Conservation (phyloP, 352 stramenopile species). For the Phytophthora sansomeana region DNA sequence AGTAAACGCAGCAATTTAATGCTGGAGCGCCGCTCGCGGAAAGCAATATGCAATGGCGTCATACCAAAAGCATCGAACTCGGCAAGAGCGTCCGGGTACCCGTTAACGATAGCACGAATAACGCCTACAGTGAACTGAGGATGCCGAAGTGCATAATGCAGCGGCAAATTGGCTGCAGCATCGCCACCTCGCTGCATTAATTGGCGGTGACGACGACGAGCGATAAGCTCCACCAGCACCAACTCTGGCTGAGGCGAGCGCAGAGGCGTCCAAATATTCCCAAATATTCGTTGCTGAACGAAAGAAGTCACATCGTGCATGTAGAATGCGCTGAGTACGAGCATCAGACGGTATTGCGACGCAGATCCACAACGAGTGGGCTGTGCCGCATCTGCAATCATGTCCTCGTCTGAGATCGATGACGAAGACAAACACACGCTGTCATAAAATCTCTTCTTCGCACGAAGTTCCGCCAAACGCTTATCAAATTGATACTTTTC, state of each 20-base stretch:
- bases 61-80: conserved; percentile 60
- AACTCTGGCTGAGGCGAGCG: conserved; percentile 33
- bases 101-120: conserved; percentile 46
- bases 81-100: conserved; percentile 50
- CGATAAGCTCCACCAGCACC: conserved; percentile 59
- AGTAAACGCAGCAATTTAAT: conserved; percentile 42
- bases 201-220: conserved; percentile 55
- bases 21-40: conserved; percentile 46
- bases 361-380: not conserved
- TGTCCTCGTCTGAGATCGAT: not conserved
- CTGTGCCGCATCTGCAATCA: not conserved
- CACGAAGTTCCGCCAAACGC: conserved; percentile 40
- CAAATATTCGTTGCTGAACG: conserved; percentile 54
- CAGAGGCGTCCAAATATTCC: conserved; percentile 62
- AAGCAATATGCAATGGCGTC: conserved; percentile 68
- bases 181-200: conserved; percentile 58
- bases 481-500: conserved; percentile 57
- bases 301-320: conserved; percentile 48
- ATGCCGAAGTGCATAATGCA: conserved; percentile 68
- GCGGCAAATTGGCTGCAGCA: conserved; percentile 47
- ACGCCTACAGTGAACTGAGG: conserved; percentile 41
- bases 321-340: conserved; percentile 50
- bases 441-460: conserved; percentile 60
- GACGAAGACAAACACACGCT: conserved; percentile 15
- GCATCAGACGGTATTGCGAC: conserved; percentile 30